Base-by-base conservation (phyloP, 2,329 filamentous ascomycete species). In the Graphilbum ipis-grandicollis region DNA sequence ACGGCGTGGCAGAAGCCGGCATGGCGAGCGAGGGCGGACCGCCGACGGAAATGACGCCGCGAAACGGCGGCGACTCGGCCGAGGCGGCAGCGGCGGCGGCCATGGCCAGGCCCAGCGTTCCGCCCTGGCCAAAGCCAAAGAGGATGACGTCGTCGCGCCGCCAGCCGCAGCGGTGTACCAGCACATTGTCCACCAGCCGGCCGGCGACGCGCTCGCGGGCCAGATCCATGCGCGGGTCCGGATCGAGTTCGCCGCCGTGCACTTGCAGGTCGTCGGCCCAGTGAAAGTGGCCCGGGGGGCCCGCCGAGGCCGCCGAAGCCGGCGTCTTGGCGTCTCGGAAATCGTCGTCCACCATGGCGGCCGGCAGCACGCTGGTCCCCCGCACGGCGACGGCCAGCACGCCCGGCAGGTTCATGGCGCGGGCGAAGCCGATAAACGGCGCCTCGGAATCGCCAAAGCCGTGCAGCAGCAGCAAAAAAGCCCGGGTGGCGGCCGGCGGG, bases 391-490 rank as follows among this genome's bases (percentile, higher is more conserved):
- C 68, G 48, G 75, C 74, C 39, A 76, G 68, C 36, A 85, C 85
- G 49, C 85, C 80, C 0, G 84, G 83, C 3, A 93, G 70, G 42
- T 68, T 63, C 42, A 93, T 58, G 46, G 71, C 73, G 39, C 63
- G 62, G 17, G 75, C 81, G 42, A 93, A 79, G 32, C 59, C 58
- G 41, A 71, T 66, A 53, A 90, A 92, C 26, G 79, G 65, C 3
- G 53, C 49, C 41, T 82, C 69, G 25, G 68, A 73, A 57, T 93
- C 85, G 43, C 85, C 85, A 12, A 93, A 69, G 44, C 84, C 84
- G 55, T 93, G 85, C 40, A 93, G 72, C 36, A 93, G 69, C 50
- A 93, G 59, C 43, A 93, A 71, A 46, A 92, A 65, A 47, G 86
- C 78, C 31, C 75, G 79, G 9, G 78, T 71, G 12, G 68, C 68